Percentiles rank a stretch among this genome's conserved stretches.
These are phyloP conservation scores for Pseudogymnoascus sp. DNA, from an alignment of 2,329 filamentous ascomycete genomes.

Conservation along the genomic window DNA sequence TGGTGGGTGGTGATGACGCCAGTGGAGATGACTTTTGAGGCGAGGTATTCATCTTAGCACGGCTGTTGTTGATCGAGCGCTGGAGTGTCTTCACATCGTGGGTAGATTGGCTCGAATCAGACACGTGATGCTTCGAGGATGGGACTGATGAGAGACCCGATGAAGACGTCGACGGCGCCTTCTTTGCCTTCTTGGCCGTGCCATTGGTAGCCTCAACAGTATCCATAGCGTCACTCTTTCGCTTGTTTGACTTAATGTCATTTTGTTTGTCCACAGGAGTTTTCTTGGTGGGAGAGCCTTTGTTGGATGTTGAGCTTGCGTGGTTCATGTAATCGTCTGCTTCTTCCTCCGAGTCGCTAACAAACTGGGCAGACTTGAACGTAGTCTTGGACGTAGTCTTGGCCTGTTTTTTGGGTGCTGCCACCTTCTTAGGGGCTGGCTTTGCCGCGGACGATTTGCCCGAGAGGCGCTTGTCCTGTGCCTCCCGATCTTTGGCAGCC, in stretches of 20 bases:
- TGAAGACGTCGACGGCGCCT: slow-evolving; percentile 16
- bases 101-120: slow-evolving; percentile 45
- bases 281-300: slow-evolving; percentile 7
- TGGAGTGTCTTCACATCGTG: slow-evolving; percentile 25
- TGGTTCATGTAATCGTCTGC: slow-evolving; percentile 15
- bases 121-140: slow-evolving; percentile 35
- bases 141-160: slow-evolving; percentile 12
- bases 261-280: background rate
- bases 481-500: slow-evolving; percentile 48
- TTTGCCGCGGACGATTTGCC: slow-evolving; percentile 21
- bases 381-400: slow-evolving; percentile 34
- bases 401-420: slow-evolving; percentile 27
- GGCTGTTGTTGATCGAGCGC: slow-evolving; percentile 3
- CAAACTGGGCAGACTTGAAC: slow-evolving; percentile 29
- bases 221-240: slow-evolving; percentile 22
- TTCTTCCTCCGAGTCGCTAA: slow-evolving; percentile 30
- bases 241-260: background rate
- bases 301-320: background rate
- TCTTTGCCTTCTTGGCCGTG: slow-evolving; percentile 31
- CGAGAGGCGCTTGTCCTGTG: slow-evolving; percentile 49
- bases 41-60: slow-evolving; percentile 47
- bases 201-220: slow-evolving; percentile 25
- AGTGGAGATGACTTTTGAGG: slow-evolving; percentile 59
- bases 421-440: slow-evolving; percentile 28
- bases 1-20: slow-evolving; percentile 60